A percentile compares a stretch with the other conserved stretches of the same genome.
Evolutionary conservation across 176 grass and related monocot species (phyloP).

Genomic region (Urochloa ruziziensis): DNA sequence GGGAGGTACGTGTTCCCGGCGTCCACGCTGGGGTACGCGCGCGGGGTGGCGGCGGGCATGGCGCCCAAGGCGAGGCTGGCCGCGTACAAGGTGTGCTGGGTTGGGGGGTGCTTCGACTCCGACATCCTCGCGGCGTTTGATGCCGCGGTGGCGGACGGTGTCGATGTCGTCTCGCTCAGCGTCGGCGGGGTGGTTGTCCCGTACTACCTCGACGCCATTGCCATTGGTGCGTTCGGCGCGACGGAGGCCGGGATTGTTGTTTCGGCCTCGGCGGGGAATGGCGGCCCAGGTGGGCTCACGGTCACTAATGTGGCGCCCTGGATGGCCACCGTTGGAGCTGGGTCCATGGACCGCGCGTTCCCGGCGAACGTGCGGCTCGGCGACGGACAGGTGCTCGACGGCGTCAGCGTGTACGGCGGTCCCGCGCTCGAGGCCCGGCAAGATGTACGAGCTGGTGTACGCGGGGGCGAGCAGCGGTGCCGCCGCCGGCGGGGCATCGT

Average conservation of each 20-base stretch:
- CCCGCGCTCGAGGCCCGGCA: constrained; percentile 55
- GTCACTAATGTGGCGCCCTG: constrained; percentile 93
- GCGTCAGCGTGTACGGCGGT: constrained; percentile 81
- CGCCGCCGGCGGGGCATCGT: not conserved
- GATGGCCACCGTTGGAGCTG: constrained; percentile 84
- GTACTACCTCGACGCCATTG: constrained; percentile 91
- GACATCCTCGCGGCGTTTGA: constrained; percentile 97
- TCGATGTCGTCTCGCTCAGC: constrained; percentile 79
- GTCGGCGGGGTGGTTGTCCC: constrained; percentile 90
- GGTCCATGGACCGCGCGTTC: constrained; percentile 94
- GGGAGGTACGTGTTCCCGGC: constrained; percentile 94
- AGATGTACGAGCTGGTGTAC: constrained; percentile 71
- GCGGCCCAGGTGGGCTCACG: constrained; percentile 75
- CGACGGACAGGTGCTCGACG: constrained; percentile 63
- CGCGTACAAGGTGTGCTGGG: constrained; percentile 95
- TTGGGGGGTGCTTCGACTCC: constrained; percentile 80
- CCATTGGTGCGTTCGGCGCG: constrained; percentile 82
- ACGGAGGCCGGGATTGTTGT: constrained; percentile 84
- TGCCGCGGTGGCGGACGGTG: constrained; percentile 76
- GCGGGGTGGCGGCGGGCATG: constrained; percentile 89
- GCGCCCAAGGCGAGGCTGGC: constrained; percentile 92
- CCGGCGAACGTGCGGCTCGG: constrained; percentile 81
- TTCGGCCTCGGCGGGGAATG: constrained; percentile 85
- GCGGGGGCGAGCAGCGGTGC: constrained; percentile 40
- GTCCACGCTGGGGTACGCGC: constrained; percentile 85